These are phyloP conservation scores for Epithemia pelagica DNA, from an alignment of 108 stramenopile genomes.

Conservation along the genomic window DNA sequence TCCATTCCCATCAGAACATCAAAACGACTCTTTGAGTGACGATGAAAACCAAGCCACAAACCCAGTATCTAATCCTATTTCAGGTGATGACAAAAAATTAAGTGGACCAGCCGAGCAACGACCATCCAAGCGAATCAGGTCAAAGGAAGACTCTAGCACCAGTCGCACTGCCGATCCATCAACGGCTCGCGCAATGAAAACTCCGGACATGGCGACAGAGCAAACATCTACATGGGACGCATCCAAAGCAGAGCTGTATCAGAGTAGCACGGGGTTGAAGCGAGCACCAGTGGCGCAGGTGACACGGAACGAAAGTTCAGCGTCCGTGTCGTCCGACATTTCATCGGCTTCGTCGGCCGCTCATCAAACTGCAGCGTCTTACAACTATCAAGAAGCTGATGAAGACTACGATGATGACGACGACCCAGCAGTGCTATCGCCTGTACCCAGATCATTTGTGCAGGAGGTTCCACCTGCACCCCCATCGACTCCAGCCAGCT, in stretches of 20 bases:
- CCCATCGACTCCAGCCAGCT: slow-evolving; percentile 41
- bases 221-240: not conserved
- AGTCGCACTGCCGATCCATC: not conserved
- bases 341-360: slow-evolving; percentile 1
- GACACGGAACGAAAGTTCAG: slow-evolving; percentile 1
- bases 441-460: slow-evolving; percentile 5
- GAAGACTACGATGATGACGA: not conserved
- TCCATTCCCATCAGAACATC: not conserved
- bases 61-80: too few species aligned
- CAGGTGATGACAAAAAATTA: too few species aligned
- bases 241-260: too few species aligned
- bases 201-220: not conserved
- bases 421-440: not conserved
- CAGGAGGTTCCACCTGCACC: slow-evolving; percentile 42
- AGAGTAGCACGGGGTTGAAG: too few species aligned
- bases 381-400: not conserved
- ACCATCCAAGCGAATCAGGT: not conserved
- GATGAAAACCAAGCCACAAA: too few species aligned
- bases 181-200: not conserved
- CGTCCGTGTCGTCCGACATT: slow-evolving; percentile 10
- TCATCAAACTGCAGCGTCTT: not conserved
- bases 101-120: not conserved
- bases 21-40: not conserved
- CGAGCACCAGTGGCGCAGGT: not conserved
- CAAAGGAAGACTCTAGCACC: not conserved